These are phyloP conservation scores for carrot (Daucus carota) DNA, from an alignment of 129 eudicot genomes.

Conservation along the genomic window DNA sequence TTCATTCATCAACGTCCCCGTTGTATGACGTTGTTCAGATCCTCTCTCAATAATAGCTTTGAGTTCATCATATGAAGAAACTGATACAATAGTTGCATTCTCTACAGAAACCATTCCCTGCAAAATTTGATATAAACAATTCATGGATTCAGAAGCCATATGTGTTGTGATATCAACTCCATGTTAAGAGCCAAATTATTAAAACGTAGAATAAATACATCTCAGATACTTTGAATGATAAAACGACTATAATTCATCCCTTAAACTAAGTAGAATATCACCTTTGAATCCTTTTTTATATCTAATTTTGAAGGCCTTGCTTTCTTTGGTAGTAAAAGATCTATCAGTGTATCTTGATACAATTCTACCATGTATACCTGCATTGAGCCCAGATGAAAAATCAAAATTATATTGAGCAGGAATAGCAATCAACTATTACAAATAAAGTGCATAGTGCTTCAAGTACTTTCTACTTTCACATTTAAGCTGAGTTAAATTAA, in stretches of 20 bases:
- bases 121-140: slow-evolving; percentile 2
- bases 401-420: too few relatives aligned
- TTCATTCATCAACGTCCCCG: slow-evolving; percentile 94
- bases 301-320: slow-evolving; percentile 69
- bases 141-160: background rate
- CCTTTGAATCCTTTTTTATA: slow-evolving; percentile 93
- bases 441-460: background rate
- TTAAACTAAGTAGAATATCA: slow-evolving; percentile 3
- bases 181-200: background rate
- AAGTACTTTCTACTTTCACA: background rate
- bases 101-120: slow-evolving; percentile 97
- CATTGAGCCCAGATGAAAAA: slow-evolving; percentile 10
- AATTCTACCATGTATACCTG: slow-evolving; percentile 94
- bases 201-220: background rate
- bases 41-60: slow-evolving; percentile 74
- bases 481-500: background rate
- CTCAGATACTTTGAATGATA: background rate
- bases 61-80: slow-evolving; percentile 75
- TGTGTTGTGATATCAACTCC: background rate
- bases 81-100: slow-evolving; percentile 58
- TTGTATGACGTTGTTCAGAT: slow-evolving; percentile 87
- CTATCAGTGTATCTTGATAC: slow-evolving; percentile 88
- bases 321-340: slow-evolving; percentile 71
- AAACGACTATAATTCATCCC: background rate
- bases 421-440: background rate